Evolutionary conservation across 2,329 filamentous ascomycete genomes (phyloP), one percentile per base, ranked within the genome.

Genomic region (Thyridium curvatum): DNA sequence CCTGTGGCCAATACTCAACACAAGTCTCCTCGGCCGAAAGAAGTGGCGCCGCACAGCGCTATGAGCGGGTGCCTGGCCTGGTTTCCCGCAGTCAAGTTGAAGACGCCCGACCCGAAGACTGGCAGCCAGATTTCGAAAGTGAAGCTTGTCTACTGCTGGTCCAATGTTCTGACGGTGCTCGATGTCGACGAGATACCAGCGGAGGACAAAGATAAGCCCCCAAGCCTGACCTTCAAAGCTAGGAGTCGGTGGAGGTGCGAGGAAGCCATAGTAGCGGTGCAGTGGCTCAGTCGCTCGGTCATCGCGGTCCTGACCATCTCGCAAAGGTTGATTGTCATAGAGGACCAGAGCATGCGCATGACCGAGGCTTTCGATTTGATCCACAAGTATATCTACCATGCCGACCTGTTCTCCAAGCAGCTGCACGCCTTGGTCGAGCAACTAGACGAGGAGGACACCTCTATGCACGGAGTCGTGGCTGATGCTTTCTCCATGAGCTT

Each of bases 401-500:
- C 78, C 37, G 90, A 97, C 55, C 65, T 94, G 13, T 98, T 97
- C 60, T 96, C 91, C 1, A 76, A 78, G 18, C 93, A 97, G 55
- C 68, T 98, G 12, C 84, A 87, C 52, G 75, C 70, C 14, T 74
- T 97, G 6, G 87, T 98, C 16, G 93, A 97, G 58, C 83, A 90
- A 44, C 69, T 93, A 14, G 84, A 96, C 46, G 89, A 94, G 49
- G 81, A 90, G 42, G 89, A 96, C 51, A 71, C 78, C 0, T 86
- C 88, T 0, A 85, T 97, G 81, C 93, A 97, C 61, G 91, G 91
- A 3, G 90, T 97, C 8, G 87, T 97, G 35, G 91, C 91, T 8
- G 93, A 98, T 68, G 93, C 90, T 0, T 98, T 96, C 52, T 91
- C 91, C 56, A 97, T 97, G 88, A 96, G 91, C 60, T 91, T 97